Evolutionary conservation across 352 stramenopile genomes (phyloP), one percentile per base, ranked within the genome.

Genomic region (Phytophthora colocasiae): DNA sequence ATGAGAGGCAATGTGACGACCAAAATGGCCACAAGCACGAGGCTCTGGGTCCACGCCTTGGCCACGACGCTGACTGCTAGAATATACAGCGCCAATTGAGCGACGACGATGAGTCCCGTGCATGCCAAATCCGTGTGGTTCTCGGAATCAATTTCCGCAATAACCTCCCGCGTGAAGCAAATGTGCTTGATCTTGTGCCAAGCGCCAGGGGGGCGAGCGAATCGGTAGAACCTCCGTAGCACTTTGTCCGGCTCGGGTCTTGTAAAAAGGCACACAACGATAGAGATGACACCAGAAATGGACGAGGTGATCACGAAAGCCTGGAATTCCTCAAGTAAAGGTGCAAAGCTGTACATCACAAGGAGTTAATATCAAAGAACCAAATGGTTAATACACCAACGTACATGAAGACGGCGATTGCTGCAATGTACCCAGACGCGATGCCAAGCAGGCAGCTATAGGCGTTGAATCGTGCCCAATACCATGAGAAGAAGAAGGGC

Each of bases 401-500:
- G 27, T 80, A 93, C 85, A 88, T 78, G 71, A 93, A 93, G 31
- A 89, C 76, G 29, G 69, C 57, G 36, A 87, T 66, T 0, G 85
- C 81, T 5, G 78, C 66, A 17, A 87, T 51, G 47, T 90, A 89
- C 12, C 85, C 85, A 0, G 76, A 77, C 15, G 77, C 40, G 26
- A 92, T 71, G 12, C 85, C 85, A 17, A 69, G 60, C 4, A 91
- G 63, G 62, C 78, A 91, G 36, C 85, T 87, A 22, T 68, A 72
- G 5, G 81, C 85, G 53, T 91, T 93, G 66, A 93, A 92, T 26
- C 80, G 81, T 10, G 80, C 73, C 85, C 85, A 93, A 45, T 93
- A 93, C 85, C 85, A 93, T 22, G 81, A 85, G 48, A 93, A 84
- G 63, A 93, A 93, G 58, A 85, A 91, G 10, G 83, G 83, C 77